phyloP scores from a whole-genome alignment of 352 stramenopile genomes.

The Globisporangium mamillatum region DNA sequence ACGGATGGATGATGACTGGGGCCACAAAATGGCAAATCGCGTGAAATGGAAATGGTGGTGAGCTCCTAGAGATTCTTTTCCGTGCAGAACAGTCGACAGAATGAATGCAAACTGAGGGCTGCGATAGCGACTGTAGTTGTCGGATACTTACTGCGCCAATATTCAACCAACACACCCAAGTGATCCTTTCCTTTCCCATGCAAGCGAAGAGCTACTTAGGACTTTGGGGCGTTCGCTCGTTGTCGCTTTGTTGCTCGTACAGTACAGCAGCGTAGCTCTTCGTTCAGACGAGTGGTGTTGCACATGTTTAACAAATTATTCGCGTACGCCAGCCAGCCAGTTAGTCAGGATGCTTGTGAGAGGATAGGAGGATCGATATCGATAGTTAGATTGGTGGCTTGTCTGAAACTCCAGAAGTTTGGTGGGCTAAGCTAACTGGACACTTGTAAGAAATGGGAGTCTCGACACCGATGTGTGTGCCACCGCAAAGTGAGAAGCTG shows the following conservation, averaged over 20 bases:
- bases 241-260: neutral
- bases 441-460: no score
- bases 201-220: neutral
- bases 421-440: neutral
- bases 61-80: neutral
- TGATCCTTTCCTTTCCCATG: neutral
- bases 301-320: neutral
- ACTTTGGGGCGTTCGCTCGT: neutral
- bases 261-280: neutral
- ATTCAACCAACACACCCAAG: neutral
- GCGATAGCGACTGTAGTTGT: neutral
- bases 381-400: neutral
- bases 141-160: neutral
- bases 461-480: no score
- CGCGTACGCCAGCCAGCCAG: neutral
- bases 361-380: neutral
- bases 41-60: neutral
- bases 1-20: neutral
- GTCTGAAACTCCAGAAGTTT: neutral
- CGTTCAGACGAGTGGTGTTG: neutral
- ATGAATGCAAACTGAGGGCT: neutral
- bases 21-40: neutral
- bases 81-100: neutral
- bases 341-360: neutral
- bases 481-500: neutral